Evolutionary conservation across 192 early-diverging fungal species (phyloP), one percentile per base, ranked within the genome.

Genomic region (Coemansia sp.): DNA sequence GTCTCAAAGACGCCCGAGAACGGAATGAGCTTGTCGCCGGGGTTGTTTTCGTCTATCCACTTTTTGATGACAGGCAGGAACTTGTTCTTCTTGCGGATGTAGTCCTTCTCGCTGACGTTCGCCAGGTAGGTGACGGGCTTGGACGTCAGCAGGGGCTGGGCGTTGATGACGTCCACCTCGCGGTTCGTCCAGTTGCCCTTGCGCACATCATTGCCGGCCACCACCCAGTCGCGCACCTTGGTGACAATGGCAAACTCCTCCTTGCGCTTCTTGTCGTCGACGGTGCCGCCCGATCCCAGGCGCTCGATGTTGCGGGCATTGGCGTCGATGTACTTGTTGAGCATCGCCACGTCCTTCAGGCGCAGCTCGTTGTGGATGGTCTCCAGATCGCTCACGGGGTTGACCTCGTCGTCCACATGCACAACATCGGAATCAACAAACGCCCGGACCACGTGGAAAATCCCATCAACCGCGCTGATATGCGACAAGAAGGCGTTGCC

Each of bases 401-500:
- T 88, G 16, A 98, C 79, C 70, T 92, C 91, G 63, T 88, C 91
- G 68, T 94, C 91, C 8, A 94, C 91, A 77, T 98, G 96, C 45
- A 94, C 89, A n/a, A 99, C 88, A 71, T 95, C 95, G 20, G 88
- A 85, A 74, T 98, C 94, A 34, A 91, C 91, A 65, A 99, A 99
- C 13, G 91, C 94, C 9, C 92, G 86, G 40, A 92, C 88, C 59
- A 93, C 87, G 63, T 94, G 92, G 82, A 87, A 94, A 63, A 93
- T 89, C 11, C 88, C 93, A 75, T 93, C 91, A 2, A 93, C 93
- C 23, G 93, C 86, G 40, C 85, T 83, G 59, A 99, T 92, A 79
- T 99, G 91, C 18, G 89, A 90, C 85, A 99, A 83, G 86, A 99
- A 99, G 59, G 91, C 91, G 66, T 99, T 99, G 60, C 97, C 92